Evolutionary conservation across 1,284 basidiomycete species (phyloP), one percentile per base, ranked within the genome.

Genomic region (Fomitiporia mediterranea): DNA sequence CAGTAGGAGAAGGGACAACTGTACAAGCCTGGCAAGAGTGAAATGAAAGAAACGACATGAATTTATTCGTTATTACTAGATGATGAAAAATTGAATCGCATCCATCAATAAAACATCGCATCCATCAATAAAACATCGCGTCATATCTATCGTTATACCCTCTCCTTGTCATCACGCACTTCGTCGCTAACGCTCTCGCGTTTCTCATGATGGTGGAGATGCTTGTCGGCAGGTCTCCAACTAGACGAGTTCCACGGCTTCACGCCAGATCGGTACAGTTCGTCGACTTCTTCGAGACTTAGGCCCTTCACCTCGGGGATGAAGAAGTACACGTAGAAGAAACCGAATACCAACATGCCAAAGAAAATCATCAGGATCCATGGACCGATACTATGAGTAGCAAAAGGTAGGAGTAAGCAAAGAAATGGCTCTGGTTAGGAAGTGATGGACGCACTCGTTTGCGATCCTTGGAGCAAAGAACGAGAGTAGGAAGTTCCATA

Each of bases 271-370:
- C 81, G 78, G 65, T 88, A 89, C 72, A 89, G 71, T 69, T 88
- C 84, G 68, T 90, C 86, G 61, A 89, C 81, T 74, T 90, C 86
- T 70, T 91, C 89, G 60, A 91, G 74, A 43, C 79, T 79, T 15
- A 91, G 76, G 4, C 85, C 86, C 65, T 81, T 85, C 11, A 85
- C 86, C 72, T 92, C 88, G n/a, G 87, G 86, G 46, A 90, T 80
- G 68, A 80, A 82, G 43, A 89, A 68, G 65, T 78, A 86, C 6
- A 87, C 81, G 63, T 85, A 89, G 56, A 81, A 65, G 62, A 77
- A 82, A 23, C 85, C 88, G 64, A 86, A 83, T 28, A 84, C 65
- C 9, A 90, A 75, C 78, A 86, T 84, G 60, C 88, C 87, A 65
- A 83, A 88, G 74, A 89, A 89, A 64, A 87, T 81, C 59, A 88